A percentile compares a stretch with the other conserved stretches of the same genome.
phyloP scores from a whole-genome alignment of 1,284 basidiomycete genomes.

The Apiotrichum laibachii region DNA sequence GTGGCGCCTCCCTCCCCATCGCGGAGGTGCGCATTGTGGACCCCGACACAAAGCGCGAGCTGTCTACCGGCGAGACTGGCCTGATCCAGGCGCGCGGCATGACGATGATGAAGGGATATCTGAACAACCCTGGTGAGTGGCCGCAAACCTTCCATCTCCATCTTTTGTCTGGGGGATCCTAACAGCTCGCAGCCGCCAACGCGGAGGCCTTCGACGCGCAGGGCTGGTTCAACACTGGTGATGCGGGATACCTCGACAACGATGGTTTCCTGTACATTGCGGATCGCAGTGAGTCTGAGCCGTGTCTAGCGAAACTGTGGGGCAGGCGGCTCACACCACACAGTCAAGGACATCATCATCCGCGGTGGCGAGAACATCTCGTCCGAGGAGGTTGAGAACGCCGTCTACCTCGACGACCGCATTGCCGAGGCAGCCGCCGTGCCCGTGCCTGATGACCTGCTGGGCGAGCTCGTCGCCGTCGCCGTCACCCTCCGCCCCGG shows the following conservation, averaged over 20 bases:
- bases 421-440: slow-evolving; percentile 41
- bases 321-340: too few relatives aligned
- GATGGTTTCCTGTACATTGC: slow-evolving; percentile 41
- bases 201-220: slow-evolving; percentile 24
- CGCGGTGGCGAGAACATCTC: slow-evolving; percentile 46
- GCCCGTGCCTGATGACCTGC: slow-evolving; percentile 33
- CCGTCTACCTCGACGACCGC: slow-evolving; percentile 33
- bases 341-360: slow-evolving; percentile 36
- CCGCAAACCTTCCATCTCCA: too few relatives aligned
- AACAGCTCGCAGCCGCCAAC: slow-evolving; percentile 7
- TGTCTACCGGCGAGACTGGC: slow-evolving; percentile 29
- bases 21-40: slow-evolving; percentile 39
- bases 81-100: slow-evolving; percentile 39
- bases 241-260: slow-evolving; percentile 36
- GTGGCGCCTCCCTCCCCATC: slow-evolving; percentile 37
- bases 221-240: slow-evolving; percentile 47
- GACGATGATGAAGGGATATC: slow-evolving; percentile 46
- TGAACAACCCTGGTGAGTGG: slow-evolving; percentile 2
- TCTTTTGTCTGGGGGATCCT: too few relatives aligned
- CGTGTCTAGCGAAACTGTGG: too few relatives aligned
- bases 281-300: slow-evolving; percentile 25
- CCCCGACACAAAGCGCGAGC: slow-evolving; percentile 23
- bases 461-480: slow-evolving; percentile 42
- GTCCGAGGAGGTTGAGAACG: slow-evolving; percentile 44
- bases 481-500: slow-evolving; percentile 32